phyloP scores from a whole-genome alignment of 164 flowering plant genomes.

The Piper betle region DNA sequence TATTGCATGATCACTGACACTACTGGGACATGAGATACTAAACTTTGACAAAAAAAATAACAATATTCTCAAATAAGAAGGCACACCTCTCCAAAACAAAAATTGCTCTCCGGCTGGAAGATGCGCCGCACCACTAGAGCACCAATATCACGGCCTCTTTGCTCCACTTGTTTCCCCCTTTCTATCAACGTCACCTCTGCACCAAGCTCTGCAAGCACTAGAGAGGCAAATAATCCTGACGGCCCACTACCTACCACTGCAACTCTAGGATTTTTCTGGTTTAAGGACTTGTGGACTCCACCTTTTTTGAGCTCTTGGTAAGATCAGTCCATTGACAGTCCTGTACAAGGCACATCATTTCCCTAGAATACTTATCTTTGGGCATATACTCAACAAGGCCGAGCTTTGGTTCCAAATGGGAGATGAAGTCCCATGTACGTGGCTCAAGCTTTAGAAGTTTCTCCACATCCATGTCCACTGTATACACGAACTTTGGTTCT shows the following conservation, averaged over 20 bases:
- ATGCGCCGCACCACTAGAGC: slow-evolving; percentile 78
- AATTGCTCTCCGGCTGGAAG: slow-evolving; percentile 83
- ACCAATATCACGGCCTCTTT: slow-evolving; percentile 96
- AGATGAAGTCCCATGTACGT: slow-evolving; percentile 69
- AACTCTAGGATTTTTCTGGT: slow-evolving; percentile 43
- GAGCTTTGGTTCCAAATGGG: slow-evolving; percentile 58
- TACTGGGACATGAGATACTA: no score
- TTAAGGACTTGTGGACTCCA: slow-evolving; percentile 6
- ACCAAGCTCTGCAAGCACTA: slow-evolving; percentile 94
- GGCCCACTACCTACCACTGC: slow-evolving; percentile 96
- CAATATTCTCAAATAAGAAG: slow-evolving; percentile 12
- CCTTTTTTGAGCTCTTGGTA: slow-evolving; percentile 10
- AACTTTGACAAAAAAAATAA: background rate
- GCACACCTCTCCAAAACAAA: slow-evolving; percentile 98
- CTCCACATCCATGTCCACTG: slow-evolving; percentile 77
- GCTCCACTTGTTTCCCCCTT: slow-evolving; percentile 92
- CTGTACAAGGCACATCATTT: slow-evolving; percentile 42
- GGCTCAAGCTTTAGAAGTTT: slow-evolving; percentile 68
- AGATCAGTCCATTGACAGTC: slow-evolving; percentile 19
- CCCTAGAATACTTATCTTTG: slow-evolving; percentile 30
- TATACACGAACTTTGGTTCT: slow-evolving; percentile 88
- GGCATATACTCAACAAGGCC: slow-evolving; percentile 59
- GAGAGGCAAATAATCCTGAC: slow-evolving; percentile 89
- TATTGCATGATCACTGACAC: no score
- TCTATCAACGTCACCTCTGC: slow-evolving; percentile 87